Evolutionary conservation across 176 grass and related monocot species (phyloP).

Genomic region (Pharus latifolius): DNA sequence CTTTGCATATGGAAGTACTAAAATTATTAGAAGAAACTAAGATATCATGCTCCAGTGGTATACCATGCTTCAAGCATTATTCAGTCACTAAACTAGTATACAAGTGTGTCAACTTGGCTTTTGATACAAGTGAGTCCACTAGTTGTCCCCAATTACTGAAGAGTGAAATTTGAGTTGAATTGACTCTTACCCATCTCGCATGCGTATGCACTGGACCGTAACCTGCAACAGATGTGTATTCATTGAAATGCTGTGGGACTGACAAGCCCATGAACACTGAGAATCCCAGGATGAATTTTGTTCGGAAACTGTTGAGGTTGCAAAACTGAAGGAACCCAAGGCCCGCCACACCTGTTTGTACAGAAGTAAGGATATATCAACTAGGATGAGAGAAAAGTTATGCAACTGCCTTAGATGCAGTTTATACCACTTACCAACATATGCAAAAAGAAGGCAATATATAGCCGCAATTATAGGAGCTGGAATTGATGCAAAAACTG

Average conservation of each 20-base stretch:
- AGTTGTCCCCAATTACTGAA: neutral
- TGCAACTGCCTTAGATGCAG: neutral
- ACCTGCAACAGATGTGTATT: conserved; percentile 68
- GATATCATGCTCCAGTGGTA: neutral
- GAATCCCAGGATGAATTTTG: conserved; percentile 83
- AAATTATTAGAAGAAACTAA: neutral
- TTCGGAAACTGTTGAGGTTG: conserved; percentile 86
- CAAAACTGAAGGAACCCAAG: conserved; percentile 74
- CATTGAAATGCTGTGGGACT: conserved; percentile 92
- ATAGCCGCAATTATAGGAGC: conserved; percentile 29
- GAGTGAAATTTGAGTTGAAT: neutral
- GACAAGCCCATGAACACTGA: conserved; percentile 92
- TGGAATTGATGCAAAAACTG: conserved; percentile 47
- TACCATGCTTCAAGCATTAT: neutral
- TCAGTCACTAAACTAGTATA: neutral
- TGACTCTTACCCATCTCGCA: conserved; percentile 78
- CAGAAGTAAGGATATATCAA: conserved; percentile 2
- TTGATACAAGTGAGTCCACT: neutral
- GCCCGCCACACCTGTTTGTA: conserved; percentile 65
- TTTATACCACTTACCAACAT: conserved; percentile 31
- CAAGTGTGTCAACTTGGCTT: neutral
- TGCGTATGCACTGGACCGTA: conserved; percentile 73
- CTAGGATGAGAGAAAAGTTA: neutral
- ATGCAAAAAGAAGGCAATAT: conserved; percentile 39
- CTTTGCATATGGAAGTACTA: neutral